A percentile compares a stretch with the other conserved stretches of the same genome.
phyloP scores from a whole-genome alignment of 768 basidiomycete species.

The Trametes cingulata region DNA sequence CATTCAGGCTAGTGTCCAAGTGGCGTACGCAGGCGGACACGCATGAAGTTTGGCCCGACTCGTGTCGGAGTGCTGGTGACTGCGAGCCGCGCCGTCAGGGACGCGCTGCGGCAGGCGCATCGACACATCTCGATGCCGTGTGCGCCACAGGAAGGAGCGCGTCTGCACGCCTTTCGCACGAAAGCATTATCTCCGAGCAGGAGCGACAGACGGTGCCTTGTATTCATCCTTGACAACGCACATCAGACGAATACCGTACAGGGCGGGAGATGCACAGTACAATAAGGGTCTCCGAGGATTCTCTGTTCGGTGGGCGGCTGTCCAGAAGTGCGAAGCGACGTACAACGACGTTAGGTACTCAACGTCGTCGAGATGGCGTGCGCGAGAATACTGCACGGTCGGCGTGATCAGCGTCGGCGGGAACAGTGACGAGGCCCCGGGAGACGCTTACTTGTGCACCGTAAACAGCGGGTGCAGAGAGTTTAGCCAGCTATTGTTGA shows the following conservation, averaged over 20 bases:
- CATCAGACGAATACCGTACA: slow-evolving; percentile 6
- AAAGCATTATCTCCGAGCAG: slow-evolving; percentile 9
- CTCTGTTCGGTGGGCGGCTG: neutral
- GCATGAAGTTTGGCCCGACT: neutral
- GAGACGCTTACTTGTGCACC: slow-evolving; percentile 53
- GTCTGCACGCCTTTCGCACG: neutral
- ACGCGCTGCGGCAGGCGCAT: neutral
- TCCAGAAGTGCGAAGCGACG: neutral
- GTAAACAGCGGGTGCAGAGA: slow-evolving; percentile 61
- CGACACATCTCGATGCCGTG: neutral
- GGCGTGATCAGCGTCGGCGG: slow-evolving; percentile 8
- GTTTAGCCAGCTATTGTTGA: slow-evolving; percentile 55
- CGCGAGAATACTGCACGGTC: slow-evolving; percentile 46
- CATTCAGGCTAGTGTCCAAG: neutral
- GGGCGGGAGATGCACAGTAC: neutral
- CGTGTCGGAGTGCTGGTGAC: neutral
- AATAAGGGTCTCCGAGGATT: neutral
- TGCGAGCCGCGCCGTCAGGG: neutral
- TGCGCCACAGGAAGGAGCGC: neutral
- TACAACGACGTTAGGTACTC: slow-evolving; percentile 31
- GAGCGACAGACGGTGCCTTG: slow-evolving; percentile 2
- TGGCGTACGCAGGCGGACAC: neutral
- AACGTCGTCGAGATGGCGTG: slow-evolving; percentile 50
- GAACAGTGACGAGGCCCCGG: slow-evolving; percentile 4
- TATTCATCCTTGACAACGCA: neutral